Evolutionary conservation across 2,329 filamentous ascomycete genomes (phyloP), one percentile per base, ranked within the genome.

Genomic region (Aquanectria penicillioides): DNA sequence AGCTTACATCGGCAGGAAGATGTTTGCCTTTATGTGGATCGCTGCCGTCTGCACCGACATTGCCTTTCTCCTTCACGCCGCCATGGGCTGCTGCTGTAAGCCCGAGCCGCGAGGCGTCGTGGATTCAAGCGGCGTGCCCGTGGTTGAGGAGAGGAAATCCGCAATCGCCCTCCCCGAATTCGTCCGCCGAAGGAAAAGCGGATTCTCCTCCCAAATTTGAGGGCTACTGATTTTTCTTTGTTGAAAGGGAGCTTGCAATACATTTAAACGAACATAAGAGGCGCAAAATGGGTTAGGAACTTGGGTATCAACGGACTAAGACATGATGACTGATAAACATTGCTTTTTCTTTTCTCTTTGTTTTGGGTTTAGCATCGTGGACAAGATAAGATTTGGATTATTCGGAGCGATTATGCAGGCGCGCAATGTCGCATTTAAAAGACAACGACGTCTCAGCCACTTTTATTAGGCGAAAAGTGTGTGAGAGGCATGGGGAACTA

Each of bases 11-110:
- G 93, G 93, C 6, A 77, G 74, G 29, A 83, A 86, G 65, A 94
- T 97, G 90, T 86, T 97, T 69, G 90, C 80, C 0, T 96, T 97
- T 71, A 94, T 97, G 89, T 98, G 94, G 94, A 84, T 93, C 23
- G 91, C 89, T 0, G 84, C 88, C 0, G 86, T 81, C 0, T 86
- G 89, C 59, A 85, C 86, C 2, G 77, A 92, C 5, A 70, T 94
- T 17, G 89, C 89, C 0, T 94, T 91, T 68, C 73, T 90, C 26
- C 80, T 96, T 17, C 92, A 96, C 74, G 79, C 90, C 23, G 86
- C 89, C 26, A 83, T 94, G 74, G 91, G 89, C 67, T 97, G 93
- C 75, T 96, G 91, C 74, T 92, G 89, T 70, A 72, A 65, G 34
- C 75, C 76, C 6, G 28, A 70, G 22, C 50, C 50, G 6, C 66